phyloP scores from a whole-genome alignment of 2,329 filamentous ascomycete genomes.

The Botrytis tulipae region DNA sequence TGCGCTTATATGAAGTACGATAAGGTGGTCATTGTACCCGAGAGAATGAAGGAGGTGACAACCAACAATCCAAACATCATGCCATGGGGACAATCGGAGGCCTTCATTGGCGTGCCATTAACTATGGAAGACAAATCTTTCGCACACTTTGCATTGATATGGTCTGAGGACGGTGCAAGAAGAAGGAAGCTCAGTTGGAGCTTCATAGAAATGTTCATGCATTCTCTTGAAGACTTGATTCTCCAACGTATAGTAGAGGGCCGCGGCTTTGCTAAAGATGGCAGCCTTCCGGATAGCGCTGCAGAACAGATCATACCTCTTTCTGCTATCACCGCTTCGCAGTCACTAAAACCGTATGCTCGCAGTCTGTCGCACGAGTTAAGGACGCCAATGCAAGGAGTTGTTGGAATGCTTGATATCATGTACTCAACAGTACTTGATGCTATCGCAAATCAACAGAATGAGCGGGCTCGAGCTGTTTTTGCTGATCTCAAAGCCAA shows the following conservation, averaged over 20 bases:
- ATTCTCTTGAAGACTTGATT: slow-evolving; percentile 67
- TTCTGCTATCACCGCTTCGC: slow-evolving; percentile 55
- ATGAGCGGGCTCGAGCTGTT: slow-evolving; percentile 51
- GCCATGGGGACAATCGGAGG: slow-evolving; percentile 58
- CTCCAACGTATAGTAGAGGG: slow-evolving; percentile 56
- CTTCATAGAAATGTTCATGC: slow-evolving; percentile 65
- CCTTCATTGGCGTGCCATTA: slow-evolving; percentile 65
- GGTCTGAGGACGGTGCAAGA: slow-evolving; percentile 60
- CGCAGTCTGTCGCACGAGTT: slow-evolving; percentile 70
- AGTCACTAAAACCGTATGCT: slow-evolving; percentile 70
- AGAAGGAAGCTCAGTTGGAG: slow-evolving; percentile 60
- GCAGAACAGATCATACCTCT: slow-evolving; percentile 50
- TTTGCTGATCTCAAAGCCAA: slow-evolving; percentile 64
- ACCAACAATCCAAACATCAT: slow-evolving; percentile 58
- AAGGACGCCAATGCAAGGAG: slow-evolving; percentile 72
- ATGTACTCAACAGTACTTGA: slow-evolving; percentile 73
- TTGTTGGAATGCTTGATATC: slow-evolving; percentile 73
- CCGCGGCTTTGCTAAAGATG: slow-evolving; percentile 44
- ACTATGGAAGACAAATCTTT: slow-evolving; percentile 65
- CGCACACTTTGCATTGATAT: slow-evolving; percentile 71
- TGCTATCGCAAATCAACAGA: slow-evolving; percentile 54
- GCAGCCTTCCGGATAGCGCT: slow-evolving; percentile 30
- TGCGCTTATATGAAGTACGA: slow-evolving; percentile 70
- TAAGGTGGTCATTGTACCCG: slow-evolving; percentile 67
- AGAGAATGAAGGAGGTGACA: slow-evolving; percentile 57